Evolutionary conservation across 768 basidiomycete species (phyloP), one percentile per base, ranked within the genome.

Genomic region (Xanthoconium stramineum): DNA sequence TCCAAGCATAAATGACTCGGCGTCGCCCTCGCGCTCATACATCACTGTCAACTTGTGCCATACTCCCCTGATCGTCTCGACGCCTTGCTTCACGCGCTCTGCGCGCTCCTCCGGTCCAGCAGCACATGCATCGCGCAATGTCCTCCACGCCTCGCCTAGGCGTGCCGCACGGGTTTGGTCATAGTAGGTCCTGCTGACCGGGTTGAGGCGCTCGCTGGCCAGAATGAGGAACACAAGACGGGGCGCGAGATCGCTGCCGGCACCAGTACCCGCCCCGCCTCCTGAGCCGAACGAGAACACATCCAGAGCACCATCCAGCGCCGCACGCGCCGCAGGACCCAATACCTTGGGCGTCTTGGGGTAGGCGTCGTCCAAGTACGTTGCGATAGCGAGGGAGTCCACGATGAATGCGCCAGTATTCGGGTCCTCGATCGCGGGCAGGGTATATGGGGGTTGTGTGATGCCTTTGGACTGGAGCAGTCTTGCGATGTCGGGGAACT

Each of bases 351-450:
- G 76, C 1, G 76, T 72, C 47, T 72, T 65, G 0, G 82, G 79
- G 59, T 82, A 84, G 1, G 73, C 70, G 3, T 69, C 29, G 29
- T 46, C 44, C 37, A 53, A 72, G 64, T 84, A 82, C 17, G 71
- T 59, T 1, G 78, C 81, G 53, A 85, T 84, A 30, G 57, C 61
- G 39, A 68, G 59, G 0, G 82, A 82, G 30, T 83, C 78, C 12
- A 75, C 58, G 32, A 83, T 37, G 7, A 68, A 53, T 2, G 63
- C 57, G 6, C 70, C 71, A 6, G 78, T 81, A 35, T 65, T 64
- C 0, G 75, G 73, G 60, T 84, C 82, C 59, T 76, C 63, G 52
- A 85, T 80, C 30, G 76, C 71, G 0, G 84, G 83, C 0, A 81
- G 67, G 12, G 79, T 81, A 65, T 82, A 59, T 15, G 66, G 53